Conservation (phyloP, 2,329 filamentous ascomycete genomes). For the Epichloe glyceriae region DNA sequence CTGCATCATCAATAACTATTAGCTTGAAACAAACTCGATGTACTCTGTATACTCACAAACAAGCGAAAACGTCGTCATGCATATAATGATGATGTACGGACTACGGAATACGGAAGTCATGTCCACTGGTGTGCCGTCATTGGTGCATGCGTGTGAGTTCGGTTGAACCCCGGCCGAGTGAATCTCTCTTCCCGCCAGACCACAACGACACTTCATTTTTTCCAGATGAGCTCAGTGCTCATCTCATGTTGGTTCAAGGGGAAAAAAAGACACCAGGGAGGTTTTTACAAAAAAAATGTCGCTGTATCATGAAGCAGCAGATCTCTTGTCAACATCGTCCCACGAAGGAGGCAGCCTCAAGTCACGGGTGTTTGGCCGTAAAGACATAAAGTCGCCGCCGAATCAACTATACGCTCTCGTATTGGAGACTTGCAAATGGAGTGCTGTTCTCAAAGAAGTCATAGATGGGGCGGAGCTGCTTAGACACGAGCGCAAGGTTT, state of each 20-base stretch:
- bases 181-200: not conserved
- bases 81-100: too few species aligned
- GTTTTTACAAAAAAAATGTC: constrained; percentile 48
- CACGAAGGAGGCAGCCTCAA: constrained; percentile 66
- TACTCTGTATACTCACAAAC: too few species aligned
- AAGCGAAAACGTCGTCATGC: too few species aligned
- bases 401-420: constrained; percentile 80
- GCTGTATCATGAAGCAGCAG: constrained; percentile 83
- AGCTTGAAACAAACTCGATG: too few species aligned
- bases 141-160: constrained; percentile 3
- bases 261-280: not conserved
- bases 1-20: too few species aligned
- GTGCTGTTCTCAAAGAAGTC: constrained; percentile 72
- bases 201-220: too few species aligned
- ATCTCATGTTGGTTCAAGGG: not conserved
- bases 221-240: not conserved
- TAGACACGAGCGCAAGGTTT: constrained; percentile 71
- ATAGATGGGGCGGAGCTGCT: constrained; percentile 69
- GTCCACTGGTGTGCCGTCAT: not conserved
- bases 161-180: constrained; percentile 9
- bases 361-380: constrained; percentile 66
- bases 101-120: too few species aligned
- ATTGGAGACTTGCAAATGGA: constrained; percentile 85
- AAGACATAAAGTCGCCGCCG: constrained; percentile 61
- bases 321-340: constrained; percentile 49